Base-by-base conservation (phyloP, 2,329 filamentous ascomycete species). In the Arthrobotrys sphaeroides region DNA sequence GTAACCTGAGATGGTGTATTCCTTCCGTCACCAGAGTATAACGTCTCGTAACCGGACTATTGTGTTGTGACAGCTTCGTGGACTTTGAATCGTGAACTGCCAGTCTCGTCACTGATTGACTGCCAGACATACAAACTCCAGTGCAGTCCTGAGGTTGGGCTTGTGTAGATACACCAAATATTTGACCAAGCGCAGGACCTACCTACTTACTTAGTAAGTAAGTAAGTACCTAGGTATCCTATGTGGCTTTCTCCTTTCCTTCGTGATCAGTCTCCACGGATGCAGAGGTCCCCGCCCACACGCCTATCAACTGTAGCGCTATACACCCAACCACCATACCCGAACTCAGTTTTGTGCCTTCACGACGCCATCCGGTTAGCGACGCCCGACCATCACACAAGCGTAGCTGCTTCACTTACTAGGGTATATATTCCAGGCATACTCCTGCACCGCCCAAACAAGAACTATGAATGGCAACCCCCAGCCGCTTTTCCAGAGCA, bases 381-480 rank as follows among this genome's bases (percentile, higher is more conserved):
- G 6, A 31, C 13, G 13, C 9, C 22, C 49, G n/a, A 33, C 20
- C 1, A 31, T 47, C 28, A 4, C 12, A 16, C 2, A n/a, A 7
- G 2, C 24, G 40, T 33, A n/a, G n/a, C n/a, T n/a, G n/a, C n/a
- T 31, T 13, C 1, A 74, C 73, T 60, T 53, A 76, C 93, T 96
- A n/a, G 94, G 94, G 81, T 91, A 97, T 7, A 94, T 89, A 79
- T 97, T 96, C 94, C 94, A 97, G 10, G 91, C 92, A 90, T 91
- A 94, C 82, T 97, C 94, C 83, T 97, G 94, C 73, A 88, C 85
- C 2, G 85, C 87, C 91, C 92, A 97, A 7, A 94, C 83, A 2
- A 83, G 83, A 80, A 90, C 90, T 78, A 93, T 87, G 31, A 90
- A 80, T 9, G 90, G 81, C 0, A 91, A 90, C 79, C 90, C 89